These are phyloP conservation scores for Solanum peruvianum DNA, from an alignment of 257 asterid genomes.

Conservation along the genomic window DNA sequence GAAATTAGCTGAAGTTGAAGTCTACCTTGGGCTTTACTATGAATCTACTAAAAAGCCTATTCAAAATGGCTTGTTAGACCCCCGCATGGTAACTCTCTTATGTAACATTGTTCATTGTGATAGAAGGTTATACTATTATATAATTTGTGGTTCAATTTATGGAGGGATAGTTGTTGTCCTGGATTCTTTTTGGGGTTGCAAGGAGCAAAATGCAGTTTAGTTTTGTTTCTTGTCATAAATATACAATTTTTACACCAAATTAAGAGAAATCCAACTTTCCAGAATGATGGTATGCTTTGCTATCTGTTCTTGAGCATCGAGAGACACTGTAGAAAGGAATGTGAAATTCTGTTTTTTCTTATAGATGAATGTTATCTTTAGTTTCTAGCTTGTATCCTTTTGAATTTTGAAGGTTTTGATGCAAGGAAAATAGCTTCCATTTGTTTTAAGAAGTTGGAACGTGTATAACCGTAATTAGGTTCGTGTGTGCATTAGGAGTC, in stretches of 20 bases:
- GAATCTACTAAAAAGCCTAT: slow-evolving; percentile 30
- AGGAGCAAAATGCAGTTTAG: not conserved
- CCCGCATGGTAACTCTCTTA: slow-evolving; percentile 51
- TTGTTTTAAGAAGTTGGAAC: not conserved
- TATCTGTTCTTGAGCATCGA: not conserved
- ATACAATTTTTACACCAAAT: not conserved
- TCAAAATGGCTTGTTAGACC: slow-evolving; percentile 63
- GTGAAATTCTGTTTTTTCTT: not conserved
- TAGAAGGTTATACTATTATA: not conserved
- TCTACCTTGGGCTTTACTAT: slow-evolving; percentile 45
- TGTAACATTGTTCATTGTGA: not conserved
- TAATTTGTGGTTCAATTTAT: not conserved
- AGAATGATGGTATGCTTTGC: not conserved
- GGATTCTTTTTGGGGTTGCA: not conserved
- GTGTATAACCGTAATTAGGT: not conserved
- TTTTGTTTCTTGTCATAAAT: not conserved
- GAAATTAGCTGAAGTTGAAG: slow-evolving; percentile 68
- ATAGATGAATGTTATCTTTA: not conserved
- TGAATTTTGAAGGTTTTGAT: not conserved
- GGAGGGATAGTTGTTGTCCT: not conserved
- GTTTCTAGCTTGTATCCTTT: not conserved
- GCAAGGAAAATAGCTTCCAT: not conserved
- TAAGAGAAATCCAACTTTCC: not conserved
- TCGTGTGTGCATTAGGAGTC: not conserved
- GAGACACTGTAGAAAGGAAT: not conserved